These are phyloP conservation scores for Monascus ruber DNA, from an alignment of 2,329 filamentous ascomycete species.

Conservation along the genomic window DNA sequence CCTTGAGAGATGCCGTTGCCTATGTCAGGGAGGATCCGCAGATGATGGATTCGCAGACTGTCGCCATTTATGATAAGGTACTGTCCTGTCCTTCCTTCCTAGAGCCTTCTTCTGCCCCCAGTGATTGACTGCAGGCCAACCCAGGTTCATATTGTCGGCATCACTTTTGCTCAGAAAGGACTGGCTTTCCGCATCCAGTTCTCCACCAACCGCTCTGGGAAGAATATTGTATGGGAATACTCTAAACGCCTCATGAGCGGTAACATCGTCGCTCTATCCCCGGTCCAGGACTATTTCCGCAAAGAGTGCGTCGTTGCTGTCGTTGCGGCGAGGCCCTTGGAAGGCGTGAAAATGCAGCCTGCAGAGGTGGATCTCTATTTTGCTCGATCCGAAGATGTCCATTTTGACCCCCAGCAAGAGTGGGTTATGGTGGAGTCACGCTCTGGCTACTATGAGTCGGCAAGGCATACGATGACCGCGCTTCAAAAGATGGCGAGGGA, in stretches of 20 bases:
- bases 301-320: slow-evolving; percentile 57
- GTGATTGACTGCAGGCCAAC: not conserved
- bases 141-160: slow-evolving; percentile 55
- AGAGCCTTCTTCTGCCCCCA: too few species aligned
- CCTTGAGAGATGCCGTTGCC: slow-evolving; percentile 56
- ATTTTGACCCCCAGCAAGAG: slow-evolving; percentile 57
- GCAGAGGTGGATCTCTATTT: slow-evolving; percentile 69
- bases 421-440: slow-evolving; percentile 71
- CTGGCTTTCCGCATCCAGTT: slow-evolving; percentile 59
- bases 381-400: slow-evolving; percentile 46
- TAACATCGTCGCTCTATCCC: slow-evolving; percentile 44
- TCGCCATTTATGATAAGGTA: slow-evolving; percentile 61
- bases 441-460: slow-evolving; percentile 64
- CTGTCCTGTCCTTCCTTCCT: not conserved
- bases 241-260: slow-evolving; percentile 47
- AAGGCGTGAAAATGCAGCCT: slow-evolving; percentile 52
- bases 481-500: slow-evolving; percentile 55
- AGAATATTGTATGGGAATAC: slow-evolving; percentile 57
- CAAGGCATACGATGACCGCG: slow-evolving; percentile 59
- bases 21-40: slow-evolving; percentile 42
- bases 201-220: slow-evolving; percentile 53
- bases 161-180: slow-evolving; percentile 52
- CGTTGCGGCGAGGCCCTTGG: slow-evolving; percentile 58
- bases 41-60: slow-evolving; percentile 46
- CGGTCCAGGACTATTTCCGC: slow-evolving; percentile 48